A percentile compares a stretch with the other conserved stretches of the same genome.
Evolutionary conservation across 2,329 filamentous ascomycete species (phyloP).

Genomic region (Bimuria novae-zelandiae): DNA sequence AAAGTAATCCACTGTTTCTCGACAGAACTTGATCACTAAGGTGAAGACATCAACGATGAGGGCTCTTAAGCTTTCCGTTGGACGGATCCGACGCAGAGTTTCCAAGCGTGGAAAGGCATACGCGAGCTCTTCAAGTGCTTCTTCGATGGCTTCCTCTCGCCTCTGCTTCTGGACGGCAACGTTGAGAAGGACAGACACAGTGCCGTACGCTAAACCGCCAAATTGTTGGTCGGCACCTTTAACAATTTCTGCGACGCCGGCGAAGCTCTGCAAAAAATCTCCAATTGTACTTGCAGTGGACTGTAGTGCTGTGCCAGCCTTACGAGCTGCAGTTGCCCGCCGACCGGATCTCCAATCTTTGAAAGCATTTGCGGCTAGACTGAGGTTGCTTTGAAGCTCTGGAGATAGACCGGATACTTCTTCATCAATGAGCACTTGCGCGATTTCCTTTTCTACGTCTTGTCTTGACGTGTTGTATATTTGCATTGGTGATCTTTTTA

Average conservation of each 20-base stretch:
- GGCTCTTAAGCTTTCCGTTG: not conserved
- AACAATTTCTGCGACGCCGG: conserved; percentile 8
- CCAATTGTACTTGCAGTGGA: conserved; percentile 1
- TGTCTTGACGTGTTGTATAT: not conserved
- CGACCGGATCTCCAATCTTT: not conserved
- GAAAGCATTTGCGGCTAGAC: not conserved
- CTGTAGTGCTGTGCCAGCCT: conserved; percentile 1
- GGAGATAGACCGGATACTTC: not conserved
- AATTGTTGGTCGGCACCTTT: conserved; percentile 12
- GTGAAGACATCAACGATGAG: conserved; percentile 6
- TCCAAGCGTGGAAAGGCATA: conserved; percentile 10
- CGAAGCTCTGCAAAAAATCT: conserved; percentile 5
- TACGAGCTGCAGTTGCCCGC: not conserved
- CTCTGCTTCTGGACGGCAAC: conserved; percentile 5
- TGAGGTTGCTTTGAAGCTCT: not conserved
- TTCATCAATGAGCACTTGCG: not conserved
- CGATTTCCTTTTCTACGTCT: not conserved
- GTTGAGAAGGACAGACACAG: conserved; percentile 3
- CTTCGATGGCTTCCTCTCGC: conserved; percentile 7
- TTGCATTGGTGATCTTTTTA: not conserved
- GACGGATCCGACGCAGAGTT: conserved; percentile 1
- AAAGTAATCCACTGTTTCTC: conserved; percentile 7
- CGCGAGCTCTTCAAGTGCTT: conserved; percentile 6
- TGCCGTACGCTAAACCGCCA: conserved; percentile 14
- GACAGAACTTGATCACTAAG: conserved; percentile 1